Percentiles rank a stretch among this genome's conserved stretches.
phyloP scores from a whole-genome alignment of 2,329 filamentous ascomycete species.

The Paramyrothecium sp. region DNA sequence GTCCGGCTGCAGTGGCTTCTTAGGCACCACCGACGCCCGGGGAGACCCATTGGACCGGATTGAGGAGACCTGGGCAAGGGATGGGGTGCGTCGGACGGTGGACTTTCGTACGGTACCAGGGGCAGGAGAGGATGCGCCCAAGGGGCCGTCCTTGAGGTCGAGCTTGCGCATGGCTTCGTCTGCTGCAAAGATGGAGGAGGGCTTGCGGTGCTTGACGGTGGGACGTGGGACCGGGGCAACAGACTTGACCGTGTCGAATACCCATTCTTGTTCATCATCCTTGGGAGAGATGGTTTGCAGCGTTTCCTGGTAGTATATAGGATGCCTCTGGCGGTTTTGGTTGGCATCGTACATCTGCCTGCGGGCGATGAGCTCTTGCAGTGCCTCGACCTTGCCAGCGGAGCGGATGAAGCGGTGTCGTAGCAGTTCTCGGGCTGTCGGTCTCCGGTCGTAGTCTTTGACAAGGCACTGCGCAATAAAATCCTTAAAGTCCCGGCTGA shows the following conservation, averaged over 20 bases:
- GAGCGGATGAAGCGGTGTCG: slow-evolving; percentile 84
- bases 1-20: slow-evolving; percentile 82
- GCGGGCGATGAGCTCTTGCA: slow-evolving; percentile 84
- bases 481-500: slow-evolving; percentile 89
- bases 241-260: slow-evolving; percentile 91
- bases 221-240: slow-evolving; percentile 49
- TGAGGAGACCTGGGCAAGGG: slow-evolving; percentile 33
- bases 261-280: slow-evolving; percentile 81
- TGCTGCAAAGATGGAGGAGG: slow-evolving; percentile 55
- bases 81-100: slow-evolving; percentile 51
- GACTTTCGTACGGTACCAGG: slow-evolving; percentile 57
- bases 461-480: slow-evolving; percentile 88
- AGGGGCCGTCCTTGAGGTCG: slow-evolving; percentile 59
- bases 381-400: slow-evolving; percentile 81
- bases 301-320: slow-evolving; percentile 92
- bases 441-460: slow-evolving; percentile 84
- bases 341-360: slow-evolving; percentile 80
- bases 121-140: slow-evolving; percentile 54
- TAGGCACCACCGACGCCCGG: slow-evolving; percentile 46
- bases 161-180: slow-evolving; percentile 61
- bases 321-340: slow-evolving; percentile 65
- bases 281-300: slow-evolving; percentile 68
- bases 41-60: slow-evolving; percentile 40
- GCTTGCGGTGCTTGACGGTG: slow-evolving; percentile 50
- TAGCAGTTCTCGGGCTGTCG: slow-evolving; percentile 82